Evolutionary conservation across 169 alveolate genomes (phyloP).

Genomic region (Sarcocystis neurona): DNA sequence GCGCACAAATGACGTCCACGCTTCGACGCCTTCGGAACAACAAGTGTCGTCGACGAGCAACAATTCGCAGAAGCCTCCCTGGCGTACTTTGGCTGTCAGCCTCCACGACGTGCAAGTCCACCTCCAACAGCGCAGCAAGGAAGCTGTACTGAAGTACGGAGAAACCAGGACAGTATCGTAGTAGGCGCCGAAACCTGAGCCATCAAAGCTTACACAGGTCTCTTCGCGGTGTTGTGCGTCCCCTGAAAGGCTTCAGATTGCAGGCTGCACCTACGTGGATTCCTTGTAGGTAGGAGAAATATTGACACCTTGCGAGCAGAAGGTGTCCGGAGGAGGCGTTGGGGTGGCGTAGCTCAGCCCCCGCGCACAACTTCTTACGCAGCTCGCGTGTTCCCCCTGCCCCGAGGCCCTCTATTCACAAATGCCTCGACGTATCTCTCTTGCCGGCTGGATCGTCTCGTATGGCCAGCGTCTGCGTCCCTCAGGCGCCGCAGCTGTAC

Average conservation of each 20-base stretch:
- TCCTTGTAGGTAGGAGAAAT: background rate
- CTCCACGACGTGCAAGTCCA: background rate
- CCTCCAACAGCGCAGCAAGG: background rate
- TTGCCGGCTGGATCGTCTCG: too few species aligned
- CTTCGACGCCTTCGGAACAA: background rate
- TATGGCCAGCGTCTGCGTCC: too few species aligned
- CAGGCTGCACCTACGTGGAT: background rate
- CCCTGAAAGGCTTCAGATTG: background rate
- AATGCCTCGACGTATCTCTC: too few species aligned
- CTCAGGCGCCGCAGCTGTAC: too few species aligned
- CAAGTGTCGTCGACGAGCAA: background rate
- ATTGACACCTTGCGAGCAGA: background rate
- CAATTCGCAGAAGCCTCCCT: slow-evolving; percentile 10
- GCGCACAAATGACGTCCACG: slow-evolving; percentile 7
- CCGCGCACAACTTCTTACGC: too few species aligned
- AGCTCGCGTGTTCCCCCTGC: too few species aligned
- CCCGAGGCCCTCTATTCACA: too few species aligned
- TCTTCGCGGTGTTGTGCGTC: too few species aligned
- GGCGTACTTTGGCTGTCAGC: background rate
- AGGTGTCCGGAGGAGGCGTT: too few species aligned
- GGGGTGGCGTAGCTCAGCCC: too few species aligned
- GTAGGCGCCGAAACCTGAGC: background rate
- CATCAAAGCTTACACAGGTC: background rate
- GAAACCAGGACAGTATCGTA: slow-evolving; percentile 3
- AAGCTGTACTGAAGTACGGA: background rate